Conservation (phyloP, 1,284 basidiomycete species). For the Austropuccinia psidii region DNA sequence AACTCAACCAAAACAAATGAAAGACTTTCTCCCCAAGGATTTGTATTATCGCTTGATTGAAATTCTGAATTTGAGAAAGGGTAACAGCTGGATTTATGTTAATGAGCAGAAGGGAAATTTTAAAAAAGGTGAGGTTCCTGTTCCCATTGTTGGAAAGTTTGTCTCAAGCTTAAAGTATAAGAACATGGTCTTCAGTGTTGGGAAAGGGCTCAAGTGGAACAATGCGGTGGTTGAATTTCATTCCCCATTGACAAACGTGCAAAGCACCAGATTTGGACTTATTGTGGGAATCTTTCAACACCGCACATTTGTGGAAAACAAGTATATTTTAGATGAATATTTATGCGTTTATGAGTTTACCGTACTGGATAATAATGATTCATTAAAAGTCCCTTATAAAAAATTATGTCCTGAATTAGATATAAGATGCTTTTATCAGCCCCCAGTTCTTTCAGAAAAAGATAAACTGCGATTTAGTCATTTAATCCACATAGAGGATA, state of each 20-base stretch:
- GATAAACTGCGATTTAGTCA: neutral
- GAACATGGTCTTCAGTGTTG: no score
- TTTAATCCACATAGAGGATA: neutral
- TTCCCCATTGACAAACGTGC: no score
- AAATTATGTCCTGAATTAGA: slow-evolving; percentile 10
- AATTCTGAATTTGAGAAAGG: neutral
- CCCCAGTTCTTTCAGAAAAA: neutral
- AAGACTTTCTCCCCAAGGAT: neutral
- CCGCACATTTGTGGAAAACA: no score
- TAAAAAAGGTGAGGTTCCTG: neutral
- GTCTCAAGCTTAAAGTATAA: no score
- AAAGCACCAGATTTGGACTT: no score
- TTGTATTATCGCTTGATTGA: neutral
- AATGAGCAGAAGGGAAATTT: neutral
- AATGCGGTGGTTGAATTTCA: no score
- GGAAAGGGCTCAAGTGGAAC: no score
- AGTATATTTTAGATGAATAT: slow-evolving; percentile 6
- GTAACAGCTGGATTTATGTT: neutral
- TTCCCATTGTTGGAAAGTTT: slow-evolving; percentile 30
- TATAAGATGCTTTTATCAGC: slow-evolving; percentile 4
- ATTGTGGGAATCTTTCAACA: no score
- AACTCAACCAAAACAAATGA: no score
- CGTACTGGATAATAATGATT: neutral
- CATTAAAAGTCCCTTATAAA: neutral
- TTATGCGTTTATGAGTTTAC: slow-evolving; percentile 1